Base-by-base conservation (phyloP, 1,139 yeast species). In the Scheffersomyces segobiensis region DNA sequence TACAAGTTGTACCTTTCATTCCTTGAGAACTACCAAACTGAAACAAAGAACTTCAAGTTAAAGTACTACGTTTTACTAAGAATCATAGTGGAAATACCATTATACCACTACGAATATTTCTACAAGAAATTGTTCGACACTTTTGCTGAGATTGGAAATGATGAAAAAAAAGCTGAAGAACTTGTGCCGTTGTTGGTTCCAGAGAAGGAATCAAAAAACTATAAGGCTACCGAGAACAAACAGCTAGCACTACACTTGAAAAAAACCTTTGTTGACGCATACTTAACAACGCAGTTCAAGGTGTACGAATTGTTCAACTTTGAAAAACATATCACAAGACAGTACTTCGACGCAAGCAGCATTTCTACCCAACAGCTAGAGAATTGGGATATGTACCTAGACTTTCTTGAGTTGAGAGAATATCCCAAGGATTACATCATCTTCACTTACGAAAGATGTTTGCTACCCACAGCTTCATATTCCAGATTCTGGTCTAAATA, bases 1-100 rank as follows among this genome's bases (percentile, higher is more conserved):
- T 95, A 97, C 86, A 88, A 86, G 62, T 69, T 84, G 52, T 93
- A 91, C 67, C 68, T 93, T 50, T 79, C 83, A 8, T 87, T 87
- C 60, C 72, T 78, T 75, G 81, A 68, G 67, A 78, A 71, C 56
- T 78, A 78, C 59, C 63, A 67, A 21, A 69, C 65, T 65, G 83
- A 63, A 63, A 77, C 66, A 69, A 72, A 60, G 60, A 75, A 62
- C 17, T 77, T 70, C 60, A 60, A 63, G n/a, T 56, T 63, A 52
- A 80, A 79, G 58, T 79, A 81, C 60, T 81, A 80, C 59, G 61
- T 75, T 53, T 68, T 92, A 14, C 73, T 93, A 49, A 77, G 93
- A 56, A 79, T 87, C 52, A 75, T 89, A 10, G 71, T 91, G 10
- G 91, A 87, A 63, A 75, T 90, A 2, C 98, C 98, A 0, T 65